Conservation (phyloP, 345 rosid species). For the Mercurialis annua region DNA sequence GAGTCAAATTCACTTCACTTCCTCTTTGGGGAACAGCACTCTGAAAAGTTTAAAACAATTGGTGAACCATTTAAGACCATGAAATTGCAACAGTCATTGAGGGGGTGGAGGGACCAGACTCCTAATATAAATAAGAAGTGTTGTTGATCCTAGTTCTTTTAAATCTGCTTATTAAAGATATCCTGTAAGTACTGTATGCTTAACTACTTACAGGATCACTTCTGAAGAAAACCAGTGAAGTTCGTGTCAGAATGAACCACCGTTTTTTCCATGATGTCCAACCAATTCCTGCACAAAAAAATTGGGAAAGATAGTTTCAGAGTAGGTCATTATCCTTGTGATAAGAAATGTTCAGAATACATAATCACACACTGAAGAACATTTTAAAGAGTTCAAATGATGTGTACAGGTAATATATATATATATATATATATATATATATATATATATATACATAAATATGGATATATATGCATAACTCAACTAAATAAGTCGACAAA, state of each 20-base stretch:
- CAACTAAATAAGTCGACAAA: background rate
- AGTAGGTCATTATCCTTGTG: background rate
- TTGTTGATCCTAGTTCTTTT: background rate
- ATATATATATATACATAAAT: background rate
- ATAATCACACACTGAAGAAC: background rate
- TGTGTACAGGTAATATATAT: too few relatives aligned
- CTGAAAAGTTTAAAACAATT: constrained; percentile 32
- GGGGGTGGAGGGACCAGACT: background rate
- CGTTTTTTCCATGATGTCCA: constrained; percentile 86
- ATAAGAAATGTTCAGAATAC: background rate
- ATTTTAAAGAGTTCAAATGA: background rate
- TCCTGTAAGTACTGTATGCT: constrained; percentile 6
- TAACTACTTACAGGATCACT: constrained; percentile 61
- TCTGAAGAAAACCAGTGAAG: constrained; percentile 74
- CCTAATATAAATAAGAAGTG: background rate
- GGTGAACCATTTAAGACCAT: constrained; percentile 12
- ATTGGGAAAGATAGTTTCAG: background rate
- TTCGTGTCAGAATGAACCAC: constrained; percentile 68
- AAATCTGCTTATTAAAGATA: background rate
- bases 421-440: too few relatives aligned
- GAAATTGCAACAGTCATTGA: constrained; percentile 1
- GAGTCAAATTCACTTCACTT: constrained; percentile 67
- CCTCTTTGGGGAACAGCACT: constrained; percentile 57
- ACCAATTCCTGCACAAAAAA: constrained; percentile 50
- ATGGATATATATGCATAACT: too few relatives aligned